These are phyloP conservation scores for Arabidopsis arenosa DNA, from an alignment of 345 rosid genomes.

Conservation along the genomic window DNA sequence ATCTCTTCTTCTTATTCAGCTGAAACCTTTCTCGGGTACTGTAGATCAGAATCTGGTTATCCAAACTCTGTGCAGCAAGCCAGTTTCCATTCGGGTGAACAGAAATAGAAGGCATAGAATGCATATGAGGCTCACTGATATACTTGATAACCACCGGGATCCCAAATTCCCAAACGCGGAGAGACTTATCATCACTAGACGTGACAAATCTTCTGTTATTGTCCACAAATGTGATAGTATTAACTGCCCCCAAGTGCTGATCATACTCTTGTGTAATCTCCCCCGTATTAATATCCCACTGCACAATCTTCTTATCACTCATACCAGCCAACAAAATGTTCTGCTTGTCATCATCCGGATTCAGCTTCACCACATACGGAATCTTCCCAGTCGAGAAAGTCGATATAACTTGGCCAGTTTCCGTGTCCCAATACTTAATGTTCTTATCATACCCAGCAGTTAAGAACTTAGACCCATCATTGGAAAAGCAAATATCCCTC, in stretches of 20 bases:
- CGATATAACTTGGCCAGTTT: slow-evolving; percentile 94
- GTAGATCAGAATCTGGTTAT: slow-evolving; percentile 93
- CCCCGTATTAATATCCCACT: slow-evolving; percentile 96
- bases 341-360: slow-evolving; percentile 97
- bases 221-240: slow-evolving; percentile 96
- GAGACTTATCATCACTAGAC: slow-evolving; percentile 97
- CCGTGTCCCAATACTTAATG: slow-evolving; percentile 97
- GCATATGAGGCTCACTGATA: slow-evolving; percentile 99
- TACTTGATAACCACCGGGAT: slow-evolving; percentile 98
- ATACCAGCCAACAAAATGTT: slow-evolving; percentile 92
- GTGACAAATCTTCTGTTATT: slow-evolving; percentile 95
- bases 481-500: slow-evolving; percentile 90
- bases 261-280: slow-evolving; percentile 92
- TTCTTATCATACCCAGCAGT: slow-evolving; percentile 95
- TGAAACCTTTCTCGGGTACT: slow-evolving; percentile 94
- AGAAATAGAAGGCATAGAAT: slow-evolving; percentile 94
- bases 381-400: slow-evolving; percentile 89
- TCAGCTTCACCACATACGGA: slow-evolving; percentile 91
- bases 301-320: slow-evolving; percentile 99
- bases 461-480: slow-evolving; percentile 93
- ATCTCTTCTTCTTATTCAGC: slow-evolving; percentile 95
- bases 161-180: slow-evolving; percentile 98
- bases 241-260: slow-evolving; percentile 91
- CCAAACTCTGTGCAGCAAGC: slow-evolving; percentile 98
- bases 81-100: slow-evolving; percentile 92